Evolutionary conservation across 2,329 filamentous ascomycete species (phyloP).

Genomic region (Rhinocladiella similis): DNA sequence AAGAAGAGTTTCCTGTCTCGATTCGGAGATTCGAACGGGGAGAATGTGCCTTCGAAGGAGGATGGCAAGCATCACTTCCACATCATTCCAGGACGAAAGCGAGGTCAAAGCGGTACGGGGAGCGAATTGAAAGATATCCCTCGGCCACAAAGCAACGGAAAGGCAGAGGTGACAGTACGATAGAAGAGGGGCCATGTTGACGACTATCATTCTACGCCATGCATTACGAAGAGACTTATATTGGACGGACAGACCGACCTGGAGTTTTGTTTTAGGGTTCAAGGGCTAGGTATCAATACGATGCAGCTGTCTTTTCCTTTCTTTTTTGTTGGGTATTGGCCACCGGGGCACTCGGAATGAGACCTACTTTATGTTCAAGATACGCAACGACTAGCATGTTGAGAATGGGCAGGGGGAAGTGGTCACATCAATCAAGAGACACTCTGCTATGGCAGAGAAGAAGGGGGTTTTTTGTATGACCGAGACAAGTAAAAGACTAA

Average conservation of each 20-base stretch:
- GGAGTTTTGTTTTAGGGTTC: conserved; percentile 4
- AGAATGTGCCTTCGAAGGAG: conserved; percentile 35
- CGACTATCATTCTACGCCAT: conserved; percentile 20
- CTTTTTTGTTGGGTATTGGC: no score
- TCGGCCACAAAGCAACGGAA: conserved; percentile 32
- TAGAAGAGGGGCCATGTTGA: conserved; percentile 2
- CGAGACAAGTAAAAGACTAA: no score
- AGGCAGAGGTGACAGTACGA: conserved; percentile 29
- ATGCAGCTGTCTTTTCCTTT: no score
- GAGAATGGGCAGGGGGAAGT: no score
- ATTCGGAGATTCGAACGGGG: conserved; percentile 63
- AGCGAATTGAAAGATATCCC: conserved; percentile 70
- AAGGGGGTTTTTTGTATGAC: no score
- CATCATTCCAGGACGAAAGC: conserved; percentile 72
- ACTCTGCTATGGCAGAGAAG: no score
- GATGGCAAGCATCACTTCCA: conserved; percentile 51
- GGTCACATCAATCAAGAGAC: no score
- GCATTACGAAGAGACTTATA: conserved; percentile 19
- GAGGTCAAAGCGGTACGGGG: conserved; percentile 68
- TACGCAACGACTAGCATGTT: no score
- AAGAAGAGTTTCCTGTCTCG: conserved; percentile 79
- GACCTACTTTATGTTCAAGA: not conserved
- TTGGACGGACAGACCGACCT: not conserved
- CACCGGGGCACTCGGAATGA: not conserved
- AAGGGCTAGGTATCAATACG: not conserved